Evolutionary conservation across 208 protist species (phyloP), one percentile per base, ranked within the genome.

Genomic region (Wallacemonas sp.): DNA sequence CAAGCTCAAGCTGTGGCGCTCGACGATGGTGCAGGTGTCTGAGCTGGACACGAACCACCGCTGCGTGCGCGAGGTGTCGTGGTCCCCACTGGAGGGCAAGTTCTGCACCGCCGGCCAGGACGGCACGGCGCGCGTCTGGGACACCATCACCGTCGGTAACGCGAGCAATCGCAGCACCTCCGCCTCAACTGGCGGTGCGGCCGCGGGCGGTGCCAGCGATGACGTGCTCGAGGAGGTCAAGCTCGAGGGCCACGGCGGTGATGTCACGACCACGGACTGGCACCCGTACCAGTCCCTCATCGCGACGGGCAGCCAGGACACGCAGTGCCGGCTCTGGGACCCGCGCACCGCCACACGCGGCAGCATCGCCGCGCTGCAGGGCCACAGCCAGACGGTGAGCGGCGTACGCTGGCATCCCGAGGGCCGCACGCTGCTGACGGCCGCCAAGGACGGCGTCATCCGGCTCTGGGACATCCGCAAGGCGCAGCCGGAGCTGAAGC

Each of bases 391-490:
- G 69, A 67, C 86, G 0, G 72, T 94, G 5, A 85, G 76, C n/a
- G 86, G 79, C 36, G 86, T 93, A 70, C 84, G 86, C 49, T 96
- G 90, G 90, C 87, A 92, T 74, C 90, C 85, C 17, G 78, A 85
- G 55, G 87, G 90, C 26, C 72, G 75, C 19, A 83, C 75, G 27
- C 72, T 96, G 34, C 81, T 96, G 49, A 93, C 78, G 29, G 85
- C 85, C 55, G 78, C 81, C 32, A 90, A 92, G 78, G 90, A 96
- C 67, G 79, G 80, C 38, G 81, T 76, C 17, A 69, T 90, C n/a
- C 83, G 85, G 69, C 74, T 96, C 30, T 96, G 87, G 86, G 90
- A 96, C 44, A 85, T 93, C 36, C 90, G 90, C 49, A 87, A 83
- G 70, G 75, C 82, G 34, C 81, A 92, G 74, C 61, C 74, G 43